These are phyloP conservation scores for Desmodesmus armatus DNA, from an alignment of 139 green algal species.

Conservation along the genomic window DNA sequence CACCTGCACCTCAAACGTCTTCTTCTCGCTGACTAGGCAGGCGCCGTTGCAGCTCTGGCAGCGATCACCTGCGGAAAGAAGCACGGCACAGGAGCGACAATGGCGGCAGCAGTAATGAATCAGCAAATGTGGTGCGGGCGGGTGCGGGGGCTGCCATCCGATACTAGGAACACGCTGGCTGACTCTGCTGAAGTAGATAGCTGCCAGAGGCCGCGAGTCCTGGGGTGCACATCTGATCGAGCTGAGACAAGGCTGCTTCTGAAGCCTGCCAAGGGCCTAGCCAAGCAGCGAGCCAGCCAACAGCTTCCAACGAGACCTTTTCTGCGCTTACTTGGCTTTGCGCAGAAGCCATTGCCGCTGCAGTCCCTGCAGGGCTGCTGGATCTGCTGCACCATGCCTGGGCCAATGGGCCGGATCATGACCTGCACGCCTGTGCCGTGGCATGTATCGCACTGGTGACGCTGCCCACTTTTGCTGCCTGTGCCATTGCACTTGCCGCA, in stretches of 20 bases:
- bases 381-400: conserved; percentile 99
- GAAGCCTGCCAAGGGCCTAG: too few species aligned
- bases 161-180: too few species aligned
- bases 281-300: too few species aligned
- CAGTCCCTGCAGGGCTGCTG: conserved; percentile 92
- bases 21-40: conserved; percentile 87
- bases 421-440: conserved; percentile 91
- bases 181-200: too few species aligned
- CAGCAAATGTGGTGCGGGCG: too few species aligned
- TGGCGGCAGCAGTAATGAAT: background rate
- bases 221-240: too few species aligned
- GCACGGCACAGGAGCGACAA: background rate
- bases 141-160: too few species aligned
- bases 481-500: conserved; percentile 90
- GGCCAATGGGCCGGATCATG: conserved; percentile 91
- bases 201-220: too few species aligned
- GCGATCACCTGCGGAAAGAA: conserved; percentile 66
- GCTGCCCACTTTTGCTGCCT: conserved; percentile 92
- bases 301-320: too few species aligned
- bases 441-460: conserved; percentile 87
- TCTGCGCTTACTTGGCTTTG: conserved; percentile 61
- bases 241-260: too few species aligned
- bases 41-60: conserved; percentile 86
- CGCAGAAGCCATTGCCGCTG: conserved; percentile 78
- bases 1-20: conserved; percentile 98